Percentiles rank a stretch among this genome's conserved stretches.
These are phyloP conservation scores for Dioscorea zingiberensis DNA, from an alignment of 106 monocot species.

Conservation along the genomic window DNA sequence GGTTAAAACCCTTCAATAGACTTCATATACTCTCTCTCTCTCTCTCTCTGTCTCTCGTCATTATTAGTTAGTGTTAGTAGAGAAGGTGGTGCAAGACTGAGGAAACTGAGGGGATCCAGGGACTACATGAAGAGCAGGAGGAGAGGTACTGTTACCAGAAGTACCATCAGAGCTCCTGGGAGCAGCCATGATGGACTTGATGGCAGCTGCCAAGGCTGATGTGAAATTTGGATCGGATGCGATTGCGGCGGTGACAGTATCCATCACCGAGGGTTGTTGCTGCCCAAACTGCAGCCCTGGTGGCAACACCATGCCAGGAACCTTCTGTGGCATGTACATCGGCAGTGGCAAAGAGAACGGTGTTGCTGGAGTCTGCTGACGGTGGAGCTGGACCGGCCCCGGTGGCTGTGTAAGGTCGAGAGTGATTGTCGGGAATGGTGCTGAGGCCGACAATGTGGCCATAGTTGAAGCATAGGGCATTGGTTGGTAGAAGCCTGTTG, in stretches of 20 bases:
- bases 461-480: conserved; percentile 25
- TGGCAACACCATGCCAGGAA: not conserved
- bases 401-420: conserved; percentile 63
- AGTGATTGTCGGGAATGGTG: conserved; percentile 77
- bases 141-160: not conserved
- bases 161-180: not conserved
- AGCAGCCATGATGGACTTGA: conserved; percentile 26
- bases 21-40: not conserved
- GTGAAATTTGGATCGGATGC: conserved; percentile 46
- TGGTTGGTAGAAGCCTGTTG: conserved; percentile 2
- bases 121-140: not conserved
- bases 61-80: conserved; percentile 12
- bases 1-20: not conserved
- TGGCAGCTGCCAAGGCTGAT: conserved; percentile 33
- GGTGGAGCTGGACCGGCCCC: not conserved
- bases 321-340: conserved; percentile 7
- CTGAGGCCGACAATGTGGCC: conserved; percentile 66
- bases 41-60: not conserved
- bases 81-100: conserved; percentile 39
- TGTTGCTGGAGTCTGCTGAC: not conserved
- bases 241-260: conserved; percentile 42
- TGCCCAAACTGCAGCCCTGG: not conserved
- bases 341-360: conserved; percentile 4
- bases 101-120: conserved; percentile 36
- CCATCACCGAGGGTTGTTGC: conserved; percentile 15